Evolutionary conservation across 179 eudicot genomes (phyloP), one percentile per base, ranked within the genome.

Genomic region (Beta corolliflora): DNA sequence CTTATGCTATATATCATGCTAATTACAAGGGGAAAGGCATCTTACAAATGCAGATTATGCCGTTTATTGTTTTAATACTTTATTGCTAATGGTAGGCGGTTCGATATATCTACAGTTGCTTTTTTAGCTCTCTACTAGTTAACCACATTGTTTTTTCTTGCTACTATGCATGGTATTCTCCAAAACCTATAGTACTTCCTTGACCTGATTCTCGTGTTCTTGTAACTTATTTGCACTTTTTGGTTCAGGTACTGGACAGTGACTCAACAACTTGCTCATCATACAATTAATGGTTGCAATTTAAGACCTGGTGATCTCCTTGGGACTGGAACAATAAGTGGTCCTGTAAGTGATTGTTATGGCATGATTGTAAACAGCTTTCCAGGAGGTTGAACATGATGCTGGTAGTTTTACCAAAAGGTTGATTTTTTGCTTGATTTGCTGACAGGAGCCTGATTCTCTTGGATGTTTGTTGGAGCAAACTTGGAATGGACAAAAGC

Each of bases 251-350:
- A 95, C 84, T 94, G 98, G 99, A 95, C 98, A 5, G 82, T 95
- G 80, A 91, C 96, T 58, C 99, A 95, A 85, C 98, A 95, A 77
- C 91, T 95, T 73, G 98, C 99, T 41, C 99, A 95, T 86, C 98
- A 95, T 75, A 95, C 99, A 11, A 81, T 94, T 54, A 94, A 91
- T 55, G 99, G 99, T 84, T 95, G 99, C 95, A 95, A 95, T 80
- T 87, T 95, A 80, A 92, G 98, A 91, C 95, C 99, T 73, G 99
- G 99, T 48, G 99, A 95, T 83, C 92, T 95, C 83, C 88, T 94
- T 77, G 99, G 96, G 54, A 94, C 99, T n/a, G 99, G 99, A 58
- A 94, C 99, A 52, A 94, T 95, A 14, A 95, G 98, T 81, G 99
- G 99, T 56, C 98, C 99, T 52, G 99, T 95, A 90, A 89, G 97